Evolutionary conservation across 805 yeast genomes (phyloP), one percentile per base, ranked within the genome.

Genomic region (Candida suzukii): DNA sequence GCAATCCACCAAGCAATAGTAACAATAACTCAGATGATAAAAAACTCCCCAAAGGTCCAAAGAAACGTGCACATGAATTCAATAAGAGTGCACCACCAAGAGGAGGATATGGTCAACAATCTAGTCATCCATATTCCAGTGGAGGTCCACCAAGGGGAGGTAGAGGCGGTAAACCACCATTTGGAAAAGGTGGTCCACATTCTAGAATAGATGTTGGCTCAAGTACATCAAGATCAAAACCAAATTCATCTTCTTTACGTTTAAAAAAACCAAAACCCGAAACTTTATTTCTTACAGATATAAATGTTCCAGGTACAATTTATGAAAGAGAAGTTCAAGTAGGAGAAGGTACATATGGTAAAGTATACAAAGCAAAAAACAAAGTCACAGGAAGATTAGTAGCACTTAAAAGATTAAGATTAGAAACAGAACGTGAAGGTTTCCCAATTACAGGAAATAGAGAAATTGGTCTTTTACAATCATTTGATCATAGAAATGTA

Each of bases 291-390:
- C 54, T 57, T 60, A 46, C 45, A 35, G 44, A 41, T 36, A 45
- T 10, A 40, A 42, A 7, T 9, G 52, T 64, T 25, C 44, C 58
- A 7, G 50, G 60, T 2, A 70, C 71, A 12, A 57, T 74, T 2
- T 88, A 83, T 58, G 81, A 82, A 48, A 68, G 90, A 41, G 76
- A 86, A 1, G 72, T 76, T 32, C 98, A 93, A 57, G 98, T 93
- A 5, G 99, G 99, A n/a, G 98, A 93, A 63, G 99, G 99, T 10
- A 93, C 98, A 0, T 93, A 93, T 60, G 99, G 99, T 17, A 88
- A 87, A 58, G 99, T 93, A 18, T 88, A 84, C 66, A 88, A 88
- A 56, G 96, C 96, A 0, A 70, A 68, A 38, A 88, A 93, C 57
- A 63, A 64, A 14, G 66, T 76, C 5, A 86, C 96, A 0, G 71